These are phyloP conservation scores for Thalassiosira hispida DNA, from an alignment of 352 stramenopile species.

Conservation along the genomic window DNA sequence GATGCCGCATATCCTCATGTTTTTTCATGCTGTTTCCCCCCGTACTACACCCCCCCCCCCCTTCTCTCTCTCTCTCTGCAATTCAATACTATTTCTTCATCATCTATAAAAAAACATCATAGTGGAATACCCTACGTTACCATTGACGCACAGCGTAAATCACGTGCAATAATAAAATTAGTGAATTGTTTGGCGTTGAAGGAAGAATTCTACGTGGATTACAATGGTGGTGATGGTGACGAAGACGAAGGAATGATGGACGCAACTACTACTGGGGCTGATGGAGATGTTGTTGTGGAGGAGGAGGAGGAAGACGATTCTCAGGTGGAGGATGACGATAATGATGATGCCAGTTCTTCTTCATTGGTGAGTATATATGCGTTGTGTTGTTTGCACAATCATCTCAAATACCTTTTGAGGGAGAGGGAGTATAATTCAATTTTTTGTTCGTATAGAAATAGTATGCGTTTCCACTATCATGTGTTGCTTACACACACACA, in stretches of 20 bases:
- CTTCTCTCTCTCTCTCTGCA: background rate
- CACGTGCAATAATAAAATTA: constrained; percentile 59
- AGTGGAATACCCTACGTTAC: constrained; percentile 74
- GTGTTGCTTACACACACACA: no score
- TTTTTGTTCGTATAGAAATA: no score
- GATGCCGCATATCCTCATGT: background rate
- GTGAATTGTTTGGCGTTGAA: constrained; percentile 65
- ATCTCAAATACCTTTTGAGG: no score
- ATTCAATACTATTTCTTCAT: background rate
- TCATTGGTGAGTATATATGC: constrained; percentile 20
- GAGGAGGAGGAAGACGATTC: constrained; percentile 12
- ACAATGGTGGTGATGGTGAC: constrained; percentile 16
- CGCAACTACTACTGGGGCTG: constrained; percentile 8
- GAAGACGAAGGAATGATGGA: constrained; percentile 30
- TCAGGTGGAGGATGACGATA: constrained; percentile 2
- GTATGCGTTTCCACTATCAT: no score
- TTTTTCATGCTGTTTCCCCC: no score
- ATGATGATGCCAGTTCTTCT: background rate
- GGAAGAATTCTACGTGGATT: constrained; percentile 52
- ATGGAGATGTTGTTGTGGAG: constrained; percentile 15
- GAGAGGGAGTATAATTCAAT: no score
- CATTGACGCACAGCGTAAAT: constrained; percentile 72
- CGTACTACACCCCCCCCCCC: background rate
- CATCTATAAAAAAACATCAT: background rate
- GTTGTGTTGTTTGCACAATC: background rate